Percentiles rank a stretch among this genome's conserved stretches.
These are phyloP conservation scores for Basipetospora chlamydospora DNA, from an alignment of 2,329 filamentous ascomycete genomes.

Conservation along the genomic window DNA sequence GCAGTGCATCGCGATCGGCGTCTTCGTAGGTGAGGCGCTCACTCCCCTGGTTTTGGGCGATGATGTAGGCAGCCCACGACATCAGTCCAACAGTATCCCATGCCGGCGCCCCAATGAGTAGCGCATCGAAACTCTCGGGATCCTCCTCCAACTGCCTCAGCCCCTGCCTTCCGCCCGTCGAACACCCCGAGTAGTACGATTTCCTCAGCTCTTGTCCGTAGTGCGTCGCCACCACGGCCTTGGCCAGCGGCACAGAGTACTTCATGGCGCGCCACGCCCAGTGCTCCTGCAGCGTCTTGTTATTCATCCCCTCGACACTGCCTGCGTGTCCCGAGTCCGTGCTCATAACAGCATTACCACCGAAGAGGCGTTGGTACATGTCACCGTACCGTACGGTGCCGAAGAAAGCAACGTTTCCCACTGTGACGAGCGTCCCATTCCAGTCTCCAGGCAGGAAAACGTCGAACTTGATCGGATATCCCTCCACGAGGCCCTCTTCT, in stretches of 20 bases:
- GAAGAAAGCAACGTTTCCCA: slow-evolving; percentile 17
- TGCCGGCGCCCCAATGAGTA: slow-evolving; percentile 31
- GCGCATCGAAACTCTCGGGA: slow-evolving; percentile 42
- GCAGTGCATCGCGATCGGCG: no score
- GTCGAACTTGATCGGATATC: slow-evolving; percentile 10
- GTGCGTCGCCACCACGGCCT: slow-evolving; percentile 29
- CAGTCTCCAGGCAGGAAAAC: slow-evolving; percentile 18
- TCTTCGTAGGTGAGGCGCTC: no score
- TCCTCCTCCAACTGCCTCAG: slow-evolving; percentile 36
- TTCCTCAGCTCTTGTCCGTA: slow-evolving; percentile 28
- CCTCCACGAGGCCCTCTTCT: no score
- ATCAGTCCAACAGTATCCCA: slow-evolving; percentile 1
- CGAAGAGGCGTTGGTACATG: slow-evolving; percentile 6
- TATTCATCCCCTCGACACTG: slow-evolving; percentile 8
- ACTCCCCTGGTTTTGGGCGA: no score
- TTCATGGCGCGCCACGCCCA: slow-evolving; percentile 23
- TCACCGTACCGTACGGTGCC: slow-evolving; percentile 19
- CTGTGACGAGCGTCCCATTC: slow-evolving; percentile 17
- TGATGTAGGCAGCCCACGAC: no score
- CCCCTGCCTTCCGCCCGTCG: slow-evolving; percentile 44
- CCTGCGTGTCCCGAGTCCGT: slow-evolving; percentile 13
- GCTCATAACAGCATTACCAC: slow-evolving; percentile 11
- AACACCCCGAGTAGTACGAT: slow-evolving; percentile 46
- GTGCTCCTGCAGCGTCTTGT: slow-evolving; percentile 15
- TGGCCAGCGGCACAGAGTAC: slow-evolving; percentile 32